A percentile compares a stretch with the other conserved stretches of the same genome.
Conservation (phyloP, 2,329 filamentous ascomycete genomes). For the Bipolaris zeicola region DNA sequence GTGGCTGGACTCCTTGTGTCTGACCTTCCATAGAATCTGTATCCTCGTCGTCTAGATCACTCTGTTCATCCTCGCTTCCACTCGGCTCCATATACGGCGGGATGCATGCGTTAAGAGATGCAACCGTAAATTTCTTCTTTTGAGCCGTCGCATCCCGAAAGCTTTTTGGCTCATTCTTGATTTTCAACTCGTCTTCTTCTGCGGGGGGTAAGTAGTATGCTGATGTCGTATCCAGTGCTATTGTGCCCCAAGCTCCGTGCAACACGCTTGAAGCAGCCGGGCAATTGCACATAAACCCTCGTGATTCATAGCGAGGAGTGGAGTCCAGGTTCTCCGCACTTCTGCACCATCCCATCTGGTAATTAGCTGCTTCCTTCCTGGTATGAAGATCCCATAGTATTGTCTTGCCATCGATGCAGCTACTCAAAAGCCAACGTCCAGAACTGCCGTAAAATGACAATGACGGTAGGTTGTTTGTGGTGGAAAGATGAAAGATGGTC, state of each 20-base stretch:
- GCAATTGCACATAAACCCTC: conserved; percentile 20
- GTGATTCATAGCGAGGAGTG: conserved; percentile 8
- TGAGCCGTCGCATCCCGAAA: conserved; percentile 18
- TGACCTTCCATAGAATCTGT: neutral
- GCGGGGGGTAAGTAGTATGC: conserved; percentile 25
- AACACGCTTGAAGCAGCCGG: conserved; percentile 1
- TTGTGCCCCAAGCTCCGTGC: conserved; percentile 38
- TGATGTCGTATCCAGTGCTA: conserved; percentile 35
- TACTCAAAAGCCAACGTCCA: conserved; percentile 63
- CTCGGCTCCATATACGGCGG: neutral
- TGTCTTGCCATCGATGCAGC: conserved; percentile 59
- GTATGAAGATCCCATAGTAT: conserved; percentile 55
- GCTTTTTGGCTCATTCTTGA: conserved; percentile 1
- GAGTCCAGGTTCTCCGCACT: conserved; percentile 13
- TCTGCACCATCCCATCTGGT: conserved; percentile 36
- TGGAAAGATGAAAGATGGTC: conserved; percentile 27
- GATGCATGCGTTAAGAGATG: neutral
- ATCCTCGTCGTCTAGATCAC: neutral
- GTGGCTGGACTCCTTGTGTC: neutral
- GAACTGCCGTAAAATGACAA: conserved; percentile 64
- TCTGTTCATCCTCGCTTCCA: neutral
- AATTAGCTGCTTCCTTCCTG: conserved; percentile 17
- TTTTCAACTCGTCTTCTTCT: neutral
- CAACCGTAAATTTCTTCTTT: conserved; percentile 13
- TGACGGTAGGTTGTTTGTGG: conserved; percentile 59